Conservation (phyloP, 2,329 filamentous ascomycete species). For the Pyrenochaeta sp. region DNA sequence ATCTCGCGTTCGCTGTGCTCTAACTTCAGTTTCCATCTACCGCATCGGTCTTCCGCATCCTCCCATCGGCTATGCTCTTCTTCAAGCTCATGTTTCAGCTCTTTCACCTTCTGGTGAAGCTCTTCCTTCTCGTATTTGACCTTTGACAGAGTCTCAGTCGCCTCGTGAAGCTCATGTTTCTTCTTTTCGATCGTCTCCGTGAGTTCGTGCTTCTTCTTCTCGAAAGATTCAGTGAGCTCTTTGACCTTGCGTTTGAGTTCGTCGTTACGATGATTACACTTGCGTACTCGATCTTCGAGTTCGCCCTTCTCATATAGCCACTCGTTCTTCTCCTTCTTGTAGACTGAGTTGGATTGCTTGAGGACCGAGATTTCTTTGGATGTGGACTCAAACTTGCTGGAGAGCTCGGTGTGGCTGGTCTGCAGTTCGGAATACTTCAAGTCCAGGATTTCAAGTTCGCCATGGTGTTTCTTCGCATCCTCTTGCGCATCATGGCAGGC, state of each 20-base stretch:
- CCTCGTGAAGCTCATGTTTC: conserved; percentile 3
- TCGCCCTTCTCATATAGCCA: conserved; percentile 7
- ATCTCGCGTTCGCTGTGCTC: conserved; percentile 5
- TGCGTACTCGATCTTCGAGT: conserved; percentile 8
- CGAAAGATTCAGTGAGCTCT: conserved; percentile 4
- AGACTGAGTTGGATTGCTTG: background rate
- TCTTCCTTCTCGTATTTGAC: background rate
- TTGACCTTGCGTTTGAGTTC: conserved; percentile 8
- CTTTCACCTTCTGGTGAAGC: conserved; percentile 1
- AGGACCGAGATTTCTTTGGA: conserved; percentile 10
- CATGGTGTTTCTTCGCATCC: conserved; percentile 14
- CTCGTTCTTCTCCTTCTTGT: conserved; percentile 11
- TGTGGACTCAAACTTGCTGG: conserved; percentile 10
- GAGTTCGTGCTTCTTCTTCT: conserved; percentile 10
- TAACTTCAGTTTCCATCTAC: conserved; percentile 7
- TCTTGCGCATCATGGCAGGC: conserved; percentile 6
- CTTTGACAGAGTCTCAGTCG: background rate
- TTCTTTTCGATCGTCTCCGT: conserved; percentile 6
- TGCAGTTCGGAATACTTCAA: conserved; percentile 10
- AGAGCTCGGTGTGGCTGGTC: conserved; percentile 4
- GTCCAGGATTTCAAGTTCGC: conserved; percentile 6
- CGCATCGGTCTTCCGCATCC: conserved; percentile 3
- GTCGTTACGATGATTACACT: conserved; percentile 2
- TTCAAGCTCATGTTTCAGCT: background rate
- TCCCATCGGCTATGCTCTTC: conserved; percentile 4